Base-by-base conservation (phyloP, 1,284 basidiomycete genomes). In the Stygiomarasmius scandens region DNA sequence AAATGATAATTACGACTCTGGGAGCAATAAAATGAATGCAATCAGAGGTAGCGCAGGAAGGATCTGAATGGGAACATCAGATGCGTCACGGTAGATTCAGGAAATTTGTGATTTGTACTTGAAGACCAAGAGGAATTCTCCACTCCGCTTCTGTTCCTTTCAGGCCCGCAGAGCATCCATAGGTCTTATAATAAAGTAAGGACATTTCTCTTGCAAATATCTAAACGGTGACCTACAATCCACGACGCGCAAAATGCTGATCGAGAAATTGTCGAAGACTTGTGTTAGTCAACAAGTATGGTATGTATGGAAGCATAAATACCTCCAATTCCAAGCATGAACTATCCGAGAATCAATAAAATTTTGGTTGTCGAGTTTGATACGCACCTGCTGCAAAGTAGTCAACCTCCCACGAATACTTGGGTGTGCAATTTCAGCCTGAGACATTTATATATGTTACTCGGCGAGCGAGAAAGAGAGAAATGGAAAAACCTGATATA, bases 351-450 rank as follows among this genome's bases (percentile, higher is more conserved):
- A 11, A 22, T 10, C 12, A 6, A 12, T 20, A 36, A 12, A 44
- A 16, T n/a, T 11, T 27, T 49, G n/a, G 48, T 12, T 16, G 53
- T 49, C 10, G 52, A 11, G 25, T 11, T 20, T 19, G 38, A 29
- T 16, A 54, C 61, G 2, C 49, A 71, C 71, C 65, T 87, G 84
- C 69, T 86, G 85, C 23, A 86, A 72, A 1, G 85, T 85, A 1
- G 82, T 85, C 41, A 87, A 72, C 29, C 82, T 73, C 19, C 85
- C 86, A 25, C 86, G 77, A 53, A 84, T 84, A 63, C 81, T 82
- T 0, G 85, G 84, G 60, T 85, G 84, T 1, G 85, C 83, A 55
- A 87, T 86, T 70, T 87, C 85, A 12, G 79, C 77, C 70, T 74
- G 29, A 36, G 6, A 45, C 38, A 3, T 44, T n/a, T 32, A 20